phyloP scores from a whole-genome alignment of 352 stramenopile species.

The Pythium periplocum region DNA sequence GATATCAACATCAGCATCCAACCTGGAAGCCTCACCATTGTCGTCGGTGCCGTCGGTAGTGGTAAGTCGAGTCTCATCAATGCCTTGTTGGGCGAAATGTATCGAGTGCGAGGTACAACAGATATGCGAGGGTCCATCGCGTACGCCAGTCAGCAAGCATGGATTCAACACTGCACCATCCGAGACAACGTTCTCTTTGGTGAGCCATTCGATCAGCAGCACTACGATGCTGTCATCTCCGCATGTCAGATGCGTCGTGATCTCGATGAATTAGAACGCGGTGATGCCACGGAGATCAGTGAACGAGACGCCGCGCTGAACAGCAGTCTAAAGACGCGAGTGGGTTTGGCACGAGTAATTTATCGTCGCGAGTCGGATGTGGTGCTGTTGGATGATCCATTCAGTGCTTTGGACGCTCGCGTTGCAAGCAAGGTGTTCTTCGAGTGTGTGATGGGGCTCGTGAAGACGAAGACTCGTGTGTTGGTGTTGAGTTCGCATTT shows the following conservation, averaged over 20 bases:
- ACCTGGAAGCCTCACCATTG: conserved; percentile 37
- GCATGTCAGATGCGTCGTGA: conserved; percentile 74
- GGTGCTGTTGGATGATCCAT: conserved; percentile 92
- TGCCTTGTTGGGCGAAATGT: conserved; percentile 35
- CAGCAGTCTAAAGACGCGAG: conserved; percentile 84
- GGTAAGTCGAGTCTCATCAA: conserved; percentile 43
- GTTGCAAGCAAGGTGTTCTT: conserved; percentile 92
- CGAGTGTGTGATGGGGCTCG: conserved; percentile 76
- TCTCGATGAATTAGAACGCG: conserved; percentile 63
- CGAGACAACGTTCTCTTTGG: conserved; percentile 18
- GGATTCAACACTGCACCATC: conserved; percentile 14
- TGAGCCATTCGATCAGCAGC: conserved; percentile 3
- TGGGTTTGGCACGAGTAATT: conserved; percentile 87
- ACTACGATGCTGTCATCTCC: conserved; percentile 32
- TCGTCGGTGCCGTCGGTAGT: conserved; percentile 40
- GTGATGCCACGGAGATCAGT: conserved; percentile 89
- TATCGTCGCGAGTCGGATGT: conserved; percentile 86
- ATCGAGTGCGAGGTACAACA: conserved; percentile 1
- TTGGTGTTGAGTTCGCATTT: conserved; percentile 93
- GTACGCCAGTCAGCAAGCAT: conserved; percentile 13
- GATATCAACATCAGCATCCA: conserved; percentile 41
- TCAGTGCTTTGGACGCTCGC: conserved; percentile 93
- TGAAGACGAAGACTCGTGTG: conserved; percentile 69
- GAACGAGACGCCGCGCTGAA: conserved; percentile 91
- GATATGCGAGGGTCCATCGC: conserved; percentile 10